These are phyloP conservation scores for Canna indica DNA, from an alignment of 176 grass and related monocot genomes.

Conservation along the genomic window DNA sequence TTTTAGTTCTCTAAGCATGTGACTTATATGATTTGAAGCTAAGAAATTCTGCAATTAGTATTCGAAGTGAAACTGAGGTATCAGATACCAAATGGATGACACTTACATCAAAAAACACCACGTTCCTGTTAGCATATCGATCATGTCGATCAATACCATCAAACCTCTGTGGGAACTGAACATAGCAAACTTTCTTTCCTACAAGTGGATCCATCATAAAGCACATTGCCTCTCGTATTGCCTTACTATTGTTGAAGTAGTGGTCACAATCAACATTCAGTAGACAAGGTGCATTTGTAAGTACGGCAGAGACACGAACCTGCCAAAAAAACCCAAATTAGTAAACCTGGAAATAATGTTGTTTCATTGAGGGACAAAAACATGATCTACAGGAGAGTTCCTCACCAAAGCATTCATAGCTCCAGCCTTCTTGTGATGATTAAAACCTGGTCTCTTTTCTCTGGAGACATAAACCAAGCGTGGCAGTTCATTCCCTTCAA, in stretches of 20 bases:
- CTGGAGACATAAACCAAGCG: constrained; percentile 87
- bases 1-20: constrained; percentile 4
- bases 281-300: constrained; percentile 71
- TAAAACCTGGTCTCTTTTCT: constrained; percentile 88
- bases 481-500: constrained; percentile 78
- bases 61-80: background rate
- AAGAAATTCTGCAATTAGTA: background rate
- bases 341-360: constrained; percentile 14
- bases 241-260: constrained; percentile 89
- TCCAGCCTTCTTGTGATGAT: constrained; percentile 94
- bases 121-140: constrained; percentile 85
- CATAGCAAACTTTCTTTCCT: constrained; percentile 80
- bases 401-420: constrained; percentile 91
- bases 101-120: constrained; percentile 95
- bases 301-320: constrained; percentile 80
- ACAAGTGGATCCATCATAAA: constrained; percentile 97
- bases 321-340: constrained; percentile 19
- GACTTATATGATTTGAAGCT: background rate
- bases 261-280: constrained; percentile 97
- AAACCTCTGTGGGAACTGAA: constrained; percentile 90
- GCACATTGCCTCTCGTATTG: constrained; percentile 82
- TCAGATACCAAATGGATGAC: background rate
- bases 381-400: background rate
- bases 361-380: constrained; percentile 5
- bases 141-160: constrained; percentile 84